Evolutionary conservation across 1,284 basidiomycete species (phyloP).

Genomic region (Mycosarcoma maydis): DNA sequence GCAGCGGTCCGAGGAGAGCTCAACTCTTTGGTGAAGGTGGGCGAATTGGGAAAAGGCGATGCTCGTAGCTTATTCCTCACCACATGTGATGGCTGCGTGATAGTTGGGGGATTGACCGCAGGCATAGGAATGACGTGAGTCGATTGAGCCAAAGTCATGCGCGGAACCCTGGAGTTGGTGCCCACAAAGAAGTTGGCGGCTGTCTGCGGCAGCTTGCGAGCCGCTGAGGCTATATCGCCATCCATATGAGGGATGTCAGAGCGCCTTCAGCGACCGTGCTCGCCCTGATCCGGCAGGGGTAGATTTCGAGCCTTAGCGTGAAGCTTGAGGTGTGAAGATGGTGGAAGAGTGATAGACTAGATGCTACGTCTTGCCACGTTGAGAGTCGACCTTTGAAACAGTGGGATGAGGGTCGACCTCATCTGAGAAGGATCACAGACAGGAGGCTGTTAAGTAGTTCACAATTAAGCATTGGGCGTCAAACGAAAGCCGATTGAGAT

Average conservation of each 20-base stretch:
- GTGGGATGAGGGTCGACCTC: no score
- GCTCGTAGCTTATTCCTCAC: conserved; percentile 2
- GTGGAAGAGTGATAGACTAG: no score
- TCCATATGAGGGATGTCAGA: conserved; percentile 18
- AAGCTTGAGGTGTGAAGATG: no score
- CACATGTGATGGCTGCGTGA: conserved; percentile 1
- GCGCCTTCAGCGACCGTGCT: no score
- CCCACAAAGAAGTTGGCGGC: conserved; percentile 47
- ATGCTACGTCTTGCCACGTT: no score
- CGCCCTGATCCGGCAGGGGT: no score
- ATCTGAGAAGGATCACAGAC: no score
- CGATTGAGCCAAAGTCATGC: conserved; percentile 34
- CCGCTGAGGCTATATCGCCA: conserved; percentile 14
- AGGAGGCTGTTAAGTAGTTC: no score
- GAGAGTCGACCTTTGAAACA: no score
- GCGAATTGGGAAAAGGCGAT: conserved; percentile 10
- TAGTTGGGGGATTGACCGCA: background rate
- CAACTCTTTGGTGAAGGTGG: background rate
- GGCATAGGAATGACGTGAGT: conserved; percentile 31
- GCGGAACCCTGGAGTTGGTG: conserved; percentile 42
- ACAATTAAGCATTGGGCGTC: no score
- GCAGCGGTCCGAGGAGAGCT: background rate
- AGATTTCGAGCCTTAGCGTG: no score
- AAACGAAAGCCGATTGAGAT: no score
- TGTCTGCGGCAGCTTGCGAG: conserved; percentile 43